Evolutionary conservation across 176 grass and related monocot genomes (phyloP).

Genomic region (Tillandsia leiboldiana): DNA sequence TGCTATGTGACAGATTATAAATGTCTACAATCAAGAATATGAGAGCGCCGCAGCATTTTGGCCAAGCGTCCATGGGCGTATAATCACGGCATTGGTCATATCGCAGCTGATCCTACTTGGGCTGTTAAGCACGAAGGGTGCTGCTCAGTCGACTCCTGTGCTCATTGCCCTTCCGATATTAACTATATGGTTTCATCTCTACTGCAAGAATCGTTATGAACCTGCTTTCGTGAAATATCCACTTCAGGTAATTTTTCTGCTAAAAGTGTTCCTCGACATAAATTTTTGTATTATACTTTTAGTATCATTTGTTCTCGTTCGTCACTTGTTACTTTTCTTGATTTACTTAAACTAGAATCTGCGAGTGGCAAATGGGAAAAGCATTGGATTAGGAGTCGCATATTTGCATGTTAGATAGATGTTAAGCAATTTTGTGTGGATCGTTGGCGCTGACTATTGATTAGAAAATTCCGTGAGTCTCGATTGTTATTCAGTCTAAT

Average conservation of each 20-base stretch:
- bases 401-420: too few species aligned
- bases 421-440: too few species aligned
- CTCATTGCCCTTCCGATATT: constrained; percentile 82
- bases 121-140: constrained; percentile 69
- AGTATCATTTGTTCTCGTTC: too few species aligned
- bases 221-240: constrained; percentile 77
- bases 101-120: constrained; percentile 85
- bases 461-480: too few species aligned
- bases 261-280: background rate
- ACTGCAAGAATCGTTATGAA: constrained; percentile 81
- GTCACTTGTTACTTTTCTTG: too few species aligned
- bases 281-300: too few species aligned
- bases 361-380: too few species aligned
- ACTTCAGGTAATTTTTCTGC: constrained; percentile 53
- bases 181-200: constrained; percentile 89
- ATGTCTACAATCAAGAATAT: constrained; percentile 99
- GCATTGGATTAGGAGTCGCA: too few species aligned
- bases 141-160: constrained; percentile 66
- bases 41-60: constrained; percentile 93
- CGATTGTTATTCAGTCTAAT: too few species aligned
- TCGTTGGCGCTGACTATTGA: too few species aligned
- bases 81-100: constrained; percentile 72
- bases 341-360: too few species aligned
- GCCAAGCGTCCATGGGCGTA: constrained; percentile 86
- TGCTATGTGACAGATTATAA: constrained; percentile 69